phyloP scores from a whole-genome alignment of 306 rosid genomes.

The Senna siamea region DNA sequence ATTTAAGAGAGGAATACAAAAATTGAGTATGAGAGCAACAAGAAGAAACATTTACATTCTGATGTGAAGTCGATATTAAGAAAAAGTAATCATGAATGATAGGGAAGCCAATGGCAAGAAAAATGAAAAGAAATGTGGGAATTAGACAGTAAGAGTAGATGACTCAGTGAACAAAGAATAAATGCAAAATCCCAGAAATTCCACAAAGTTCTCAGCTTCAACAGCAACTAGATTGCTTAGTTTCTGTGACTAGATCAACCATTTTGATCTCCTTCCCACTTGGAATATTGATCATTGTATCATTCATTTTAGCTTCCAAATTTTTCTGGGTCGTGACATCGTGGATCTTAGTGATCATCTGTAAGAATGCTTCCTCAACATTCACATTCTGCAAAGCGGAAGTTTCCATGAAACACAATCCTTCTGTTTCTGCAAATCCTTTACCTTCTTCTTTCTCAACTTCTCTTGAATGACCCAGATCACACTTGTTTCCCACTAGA shows the following conservation, averaged over 20 bases:
- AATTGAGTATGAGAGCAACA: no score
- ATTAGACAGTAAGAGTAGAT: no score
- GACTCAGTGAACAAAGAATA: no score
- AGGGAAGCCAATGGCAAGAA: no score
- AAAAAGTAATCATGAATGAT: no score
- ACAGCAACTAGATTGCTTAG: constrained; percentile 43
- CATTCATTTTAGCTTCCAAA: constrained; percentile 54
- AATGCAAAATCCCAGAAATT: no score
- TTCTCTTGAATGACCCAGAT: constrained; percentile 62
- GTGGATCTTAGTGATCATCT: constrained; percentile 71
- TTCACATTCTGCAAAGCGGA: constrained; percentile 87
- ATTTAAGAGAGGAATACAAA: no score
- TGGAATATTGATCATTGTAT: constrained; percentile 34
- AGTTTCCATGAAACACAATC: constrained; percentile 88
- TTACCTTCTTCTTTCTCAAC: constrained; percentile 73
- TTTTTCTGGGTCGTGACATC: constrained; percentile 56
- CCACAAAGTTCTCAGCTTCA: no score
- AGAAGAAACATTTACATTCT: no score
- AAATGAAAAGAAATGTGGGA: no score
- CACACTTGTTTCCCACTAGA: constrained; percentile 82
- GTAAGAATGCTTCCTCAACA: constrained; percentile 76
- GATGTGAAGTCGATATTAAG: no score
- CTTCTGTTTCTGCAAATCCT: constrained; percentile 65
- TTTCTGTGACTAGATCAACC: constrained; percentile 64
- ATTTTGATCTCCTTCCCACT: constrained; percentile 59